Percentiles rank a stretch among this genome's conserved stretches.
phyloP scores from a whole-genome alignment of 495 filamentous ascomycete species.

The Annulohypoxylon nitens region DNA sequence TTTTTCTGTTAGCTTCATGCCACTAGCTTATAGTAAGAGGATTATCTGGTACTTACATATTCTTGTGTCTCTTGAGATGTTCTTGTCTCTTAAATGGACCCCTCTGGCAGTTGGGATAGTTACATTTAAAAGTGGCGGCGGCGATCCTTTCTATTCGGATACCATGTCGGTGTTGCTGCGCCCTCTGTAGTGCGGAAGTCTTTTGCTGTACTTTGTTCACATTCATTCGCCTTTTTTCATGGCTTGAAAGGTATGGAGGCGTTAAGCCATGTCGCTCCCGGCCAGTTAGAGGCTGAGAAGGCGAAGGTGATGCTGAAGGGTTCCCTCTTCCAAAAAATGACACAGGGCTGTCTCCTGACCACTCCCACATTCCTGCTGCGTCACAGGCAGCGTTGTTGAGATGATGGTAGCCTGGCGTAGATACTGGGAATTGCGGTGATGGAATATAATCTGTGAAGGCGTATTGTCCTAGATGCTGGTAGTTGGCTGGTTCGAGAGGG shows the following conservation, averaged over 20 bases:
- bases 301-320: constrained; percentile 40
- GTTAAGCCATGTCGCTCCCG: constrained; percentile 33
- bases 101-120: constrained; percentile 54
- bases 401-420: constrained; percentile 28
- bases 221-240: constrained; percentile 44
- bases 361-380: constrained; percentile 40
- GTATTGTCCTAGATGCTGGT: constrained; percentile 31
- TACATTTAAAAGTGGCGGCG: constrained; percentile 48
- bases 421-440: constrained; percentile 34
- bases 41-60: constrained; percentile 55
- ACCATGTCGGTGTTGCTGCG: constrained; percentile 40
- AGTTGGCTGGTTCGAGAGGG: constrained; percentile 17
- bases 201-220: constrained; percentile 51
- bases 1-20: constrained; percentile 17
- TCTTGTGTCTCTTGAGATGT: constrained; percentile 74
- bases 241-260: constrained; percentile 32
- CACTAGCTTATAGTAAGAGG: background rate
- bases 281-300: constrained; percentile 29
- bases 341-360: constrained; percentile 43
- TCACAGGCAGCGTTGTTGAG: constrained; percentile 29
- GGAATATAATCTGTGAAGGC: constrained; percentile 37
- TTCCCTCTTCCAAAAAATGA: constrained; percentile 39
- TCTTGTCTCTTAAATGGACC: constrained; percentile 71
- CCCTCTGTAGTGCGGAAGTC: constrained; percentile 52
- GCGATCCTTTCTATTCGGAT: constrained; percentile 46